Percentiles rank a stretch among this genome's conserved stretches.
Evolutionary conservation across 2,329 filamentous ascomycete genomes (phyloP).

Genomic region (Venturiaceae sp.): DNA sequence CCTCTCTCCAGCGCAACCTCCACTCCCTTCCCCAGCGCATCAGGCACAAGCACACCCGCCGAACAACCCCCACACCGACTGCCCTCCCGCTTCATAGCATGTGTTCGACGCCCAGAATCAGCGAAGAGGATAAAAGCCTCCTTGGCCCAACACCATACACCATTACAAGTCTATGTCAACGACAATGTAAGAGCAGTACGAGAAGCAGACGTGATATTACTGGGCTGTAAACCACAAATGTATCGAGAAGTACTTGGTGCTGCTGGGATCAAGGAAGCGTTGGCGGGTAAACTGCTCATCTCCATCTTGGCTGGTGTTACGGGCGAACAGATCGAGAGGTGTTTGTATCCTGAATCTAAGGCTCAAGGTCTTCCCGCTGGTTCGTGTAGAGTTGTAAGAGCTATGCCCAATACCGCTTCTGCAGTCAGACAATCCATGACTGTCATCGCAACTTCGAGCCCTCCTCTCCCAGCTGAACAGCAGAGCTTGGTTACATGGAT

Average conservation of each 20-base stretch:
- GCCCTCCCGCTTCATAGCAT: conserved; percentile 71
- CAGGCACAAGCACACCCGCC: conserved; percentile 25
- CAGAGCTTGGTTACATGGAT: conserved; percentile 61
- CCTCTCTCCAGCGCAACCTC: conserved; percentile 35
- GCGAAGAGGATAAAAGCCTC: conserved; percentile 58
- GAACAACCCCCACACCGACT: conserved; percentile 43
- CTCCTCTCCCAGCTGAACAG: conserved; percentile 45
- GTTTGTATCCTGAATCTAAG: conserved; percentile 49
- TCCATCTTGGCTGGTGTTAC: conserved; percentile 73
- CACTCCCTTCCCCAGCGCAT: conserved; percentile 10
- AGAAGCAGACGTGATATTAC: conserved; percentile 62
- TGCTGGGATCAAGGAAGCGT: conserved; percentile 59
- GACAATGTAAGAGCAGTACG: conserved; percentile 60
- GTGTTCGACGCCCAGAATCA: conserved; percentile 61
- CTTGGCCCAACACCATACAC: conserved; percentile 49
- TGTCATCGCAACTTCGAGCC: conserved; percentile 55
- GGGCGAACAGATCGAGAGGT: conserved; percentile 54
- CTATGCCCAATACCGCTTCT: conserved; percentile 78
- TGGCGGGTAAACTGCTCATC: conserved; percentile 72
- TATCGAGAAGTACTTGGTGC: conserved; percentile 58
- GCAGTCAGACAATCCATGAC: conserved; percentile 74
- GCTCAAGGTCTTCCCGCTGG: too few relatives aligned
- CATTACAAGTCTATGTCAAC: conserved; percentile 58
- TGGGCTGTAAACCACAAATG: conserved; percentile 74
- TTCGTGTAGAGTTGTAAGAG: conserved; percentile 61